Evolutionary conservation across 805 yeast species (phyloP), one percentile per base, ranked within the genome.

Genomic region (Lachancea mirantina): DNA sequence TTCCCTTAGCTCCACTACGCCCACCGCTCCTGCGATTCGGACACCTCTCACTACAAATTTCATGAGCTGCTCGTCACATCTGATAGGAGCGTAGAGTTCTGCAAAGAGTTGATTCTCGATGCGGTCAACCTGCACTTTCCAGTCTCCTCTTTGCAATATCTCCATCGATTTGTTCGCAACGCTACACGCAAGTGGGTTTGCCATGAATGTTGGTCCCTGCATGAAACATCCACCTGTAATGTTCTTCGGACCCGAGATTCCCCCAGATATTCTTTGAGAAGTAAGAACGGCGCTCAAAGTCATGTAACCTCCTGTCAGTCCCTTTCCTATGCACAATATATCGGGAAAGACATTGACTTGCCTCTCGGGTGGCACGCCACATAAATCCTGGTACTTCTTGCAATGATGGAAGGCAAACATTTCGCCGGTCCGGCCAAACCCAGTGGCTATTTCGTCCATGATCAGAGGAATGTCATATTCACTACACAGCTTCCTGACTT

Each of bases 401-500:
- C 53, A 41, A 38, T 61, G 63, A 19, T 61, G 60, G 35, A 50
- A 58, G 1, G 62, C 65, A 48, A 59, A 56, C 19, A 50, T 41
- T 26, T 53, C 51, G n/a, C 65, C 65, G n/a, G 58, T 47, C 35
- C 63, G 45, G 13, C 55, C 61, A 27, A 54, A 57, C 1, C 64
- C 64, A 38, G 59, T 52, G 18, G 61, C 63, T 29, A 61, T 56
- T 30, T 60, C 66, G 44, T 61, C 65, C 22, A 62, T 50, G 18
- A 58, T 51, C 45, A 62, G 47, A 10, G 60, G 40, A 15, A 58
- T 42, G 9, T 46, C 47, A 35, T 56, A 58, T 29, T 49, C 36
- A 28, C 48, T 48, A 36, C 65, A 62, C 3, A 61, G 40, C 26
- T 50, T 50, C 27, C 59, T 46, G 8, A 57, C 59, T 26, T 49